These are phyloP conservation scores for Phialophora verrucosa DNA, from an alignment of 2,329 filamentous ascomycete genomes.

Conservation along the genomic window DNA sequence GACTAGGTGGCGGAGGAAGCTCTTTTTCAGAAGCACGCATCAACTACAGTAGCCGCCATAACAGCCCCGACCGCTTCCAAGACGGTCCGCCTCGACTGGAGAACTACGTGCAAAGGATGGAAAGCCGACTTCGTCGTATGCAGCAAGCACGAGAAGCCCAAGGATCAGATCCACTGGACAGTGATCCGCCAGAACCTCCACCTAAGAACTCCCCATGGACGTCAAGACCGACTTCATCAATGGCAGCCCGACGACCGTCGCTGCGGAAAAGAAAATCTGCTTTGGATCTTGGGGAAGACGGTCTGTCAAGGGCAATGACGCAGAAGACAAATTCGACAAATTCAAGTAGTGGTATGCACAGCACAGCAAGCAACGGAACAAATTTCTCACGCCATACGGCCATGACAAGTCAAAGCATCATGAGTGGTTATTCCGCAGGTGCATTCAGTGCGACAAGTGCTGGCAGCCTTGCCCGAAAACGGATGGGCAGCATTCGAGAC, in stretches of 20 bases:
- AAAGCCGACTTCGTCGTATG: constrained; percentile 75
- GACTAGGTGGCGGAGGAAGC: constrained; percentile 62
- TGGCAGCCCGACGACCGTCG: constrained; percentile 47
- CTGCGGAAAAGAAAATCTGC: constrained; percentile 58
- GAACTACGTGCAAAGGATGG: constrained; percentile 92
- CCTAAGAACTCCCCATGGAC: constrained; percentile 59
- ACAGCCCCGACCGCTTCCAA: constrained; percentile 58
- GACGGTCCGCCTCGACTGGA: constrained; percentile 73
- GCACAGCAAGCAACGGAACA: constrained; percentile 67
- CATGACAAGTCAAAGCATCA: constrained; percentile 81
- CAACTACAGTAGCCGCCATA: constrained; percentile 58
- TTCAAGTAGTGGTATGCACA: constrained; percentile 74
- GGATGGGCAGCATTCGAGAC: constrained; percentile 42
- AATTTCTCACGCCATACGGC: constrained; percentile 72
- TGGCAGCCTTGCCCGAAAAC: constrained; percentile 82
- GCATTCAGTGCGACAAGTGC: constrained; percentile 94
- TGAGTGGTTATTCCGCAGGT: constrained; percentile 91
- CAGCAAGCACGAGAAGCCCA: constrained; percentile 58
- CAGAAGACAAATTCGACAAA: constrained; percentile 86
- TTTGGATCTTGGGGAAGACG: constrained; percentile 73
- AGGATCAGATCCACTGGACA: constrained; percentile 56
- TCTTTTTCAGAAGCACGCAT: constrained; percentile 61
- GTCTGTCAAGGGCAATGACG: constrained; percentile 79
- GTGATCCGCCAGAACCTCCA: constrained; percentile 66
- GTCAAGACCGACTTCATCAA: constrained; percentile 50